These are phyloP conservation scores for Simplicillium aogashimaense DNA, from an alignment of 2,329 filamentous ascomycete species.

Conservation along the genomic window DNA sequence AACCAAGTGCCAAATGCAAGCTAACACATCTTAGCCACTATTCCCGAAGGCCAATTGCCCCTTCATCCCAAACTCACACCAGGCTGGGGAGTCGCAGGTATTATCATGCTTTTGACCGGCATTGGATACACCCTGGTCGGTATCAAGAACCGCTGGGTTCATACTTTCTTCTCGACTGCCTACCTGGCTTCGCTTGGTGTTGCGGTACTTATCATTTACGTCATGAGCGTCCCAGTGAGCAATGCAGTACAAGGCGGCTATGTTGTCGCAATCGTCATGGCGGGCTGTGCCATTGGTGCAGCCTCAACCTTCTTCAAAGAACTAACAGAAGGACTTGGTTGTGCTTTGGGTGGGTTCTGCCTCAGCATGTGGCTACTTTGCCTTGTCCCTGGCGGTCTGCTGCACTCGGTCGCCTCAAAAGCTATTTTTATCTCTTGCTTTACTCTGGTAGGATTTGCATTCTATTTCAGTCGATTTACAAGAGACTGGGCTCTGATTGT, in stretches of 20 bases:
- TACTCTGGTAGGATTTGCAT: conserved; percentile 54
- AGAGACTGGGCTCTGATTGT: conserved; percentile 68
- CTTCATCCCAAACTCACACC: conserved; percentile 68
- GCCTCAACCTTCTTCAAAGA: conserved; percentile 72
- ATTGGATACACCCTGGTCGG: conserved; percentile 63
- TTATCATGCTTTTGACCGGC: conserved; percentile 67
- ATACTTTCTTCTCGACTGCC: conserved; percentile 71
- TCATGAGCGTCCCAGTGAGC: conserved; percentile 70
- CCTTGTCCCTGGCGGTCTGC: conserved; percentile 64
- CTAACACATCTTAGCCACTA: conserved; percentile 23
- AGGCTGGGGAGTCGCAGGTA: conserved; percentile 68
- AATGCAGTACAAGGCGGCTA: conserved; percentile 77
- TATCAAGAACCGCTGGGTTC: conserved; percentile 70
- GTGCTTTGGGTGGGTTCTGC: conserved; percentile 77
- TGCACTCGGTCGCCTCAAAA: conserved; percentile 52
- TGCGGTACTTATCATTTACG: conserved; percentile 75
- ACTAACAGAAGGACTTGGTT: conserved; percentile 71
- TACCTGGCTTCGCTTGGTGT: conserved; percentile 66
- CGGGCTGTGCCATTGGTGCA: conserved; percentile 65
- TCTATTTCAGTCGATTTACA: conserved; percentile 72
- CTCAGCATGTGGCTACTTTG: conserved; percentile 85
- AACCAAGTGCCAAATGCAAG: too few relatives aligned
- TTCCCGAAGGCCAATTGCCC: conserved; percentile 51
- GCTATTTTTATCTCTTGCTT: conserved; percentile 69
- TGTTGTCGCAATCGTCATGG: conserved; percentile 65